Evolutionary conservation across 805 yeast species (phyloP).

Genomic region (Ogataea nakhonphanomensis): DNA sequence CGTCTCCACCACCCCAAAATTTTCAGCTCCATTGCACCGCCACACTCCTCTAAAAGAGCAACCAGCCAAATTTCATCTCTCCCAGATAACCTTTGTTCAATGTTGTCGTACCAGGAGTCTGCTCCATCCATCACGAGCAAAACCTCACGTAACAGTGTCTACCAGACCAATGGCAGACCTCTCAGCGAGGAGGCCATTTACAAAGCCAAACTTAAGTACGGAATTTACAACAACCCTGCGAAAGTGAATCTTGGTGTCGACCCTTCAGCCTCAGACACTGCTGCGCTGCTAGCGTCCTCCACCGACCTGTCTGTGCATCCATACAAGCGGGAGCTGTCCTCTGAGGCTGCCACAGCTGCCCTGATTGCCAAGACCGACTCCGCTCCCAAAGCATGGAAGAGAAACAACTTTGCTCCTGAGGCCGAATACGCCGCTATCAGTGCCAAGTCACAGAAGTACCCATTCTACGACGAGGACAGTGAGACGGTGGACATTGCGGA

Average conservation of each 20-base stretch:
- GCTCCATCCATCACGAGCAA: conserved; percentile 30
- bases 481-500: conserved; percentile 35
- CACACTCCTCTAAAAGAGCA: conserved; percentile 12
- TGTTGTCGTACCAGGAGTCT: conserved; percentile 29
- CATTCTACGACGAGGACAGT: conserved; percentile 24
- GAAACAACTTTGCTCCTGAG: conserved; percentile 41
- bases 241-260: conserved; percentile 58
- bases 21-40: conserved; percentile 3
- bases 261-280: conserved; percentile 67
- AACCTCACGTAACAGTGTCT: conserved; percentile 41
- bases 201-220: conserved; percentile 69
- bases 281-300: conserved; percentile 71
- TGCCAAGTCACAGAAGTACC: conserved; percentile 34
- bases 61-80: conserved; percentile 12
- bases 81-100: conserved; percentile 13
- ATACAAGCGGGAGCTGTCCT: conserved; percentile 55
- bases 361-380: conserved; percentile 43
- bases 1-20: not conserved
- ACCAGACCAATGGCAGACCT: conserved; percentile 69
- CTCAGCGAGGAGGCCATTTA: conserved; percentile 72
- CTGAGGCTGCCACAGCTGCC: conserved; percentile 70
- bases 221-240: conserved; percentile 54
- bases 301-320: conserved; percentile 62
- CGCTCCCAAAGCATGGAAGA: conserved; percentile 47
- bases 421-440: conserved; percentile 45